Evolutionary conservation across 257 asterid genomes (phyloP).

Genomic region (Lycium barbarum): DNA sequence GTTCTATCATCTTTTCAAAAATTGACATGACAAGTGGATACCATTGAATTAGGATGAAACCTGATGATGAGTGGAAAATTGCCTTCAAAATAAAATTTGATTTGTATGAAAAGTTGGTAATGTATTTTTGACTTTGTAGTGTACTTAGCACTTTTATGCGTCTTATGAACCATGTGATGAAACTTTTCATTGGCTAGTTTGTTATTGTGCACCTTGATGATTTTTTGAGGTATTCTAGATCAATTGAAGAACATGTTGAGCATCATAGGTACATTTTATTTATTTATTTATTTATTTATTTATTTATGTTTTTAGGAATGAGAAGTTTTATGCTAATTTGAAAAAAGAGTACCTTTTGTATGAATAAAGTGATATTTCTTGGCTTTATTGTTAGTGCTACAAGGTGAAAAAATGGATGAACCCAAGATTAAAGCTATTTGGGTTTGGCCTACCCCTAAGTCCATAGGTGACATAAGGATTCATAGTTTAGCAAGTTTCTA

Average conservation of each 20-base stretch:
- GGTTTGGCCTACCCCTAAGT: neutral
- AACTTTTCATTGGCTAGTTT: neutral
- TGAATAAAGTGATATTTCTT: neutral
- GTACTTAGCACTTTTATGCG: neutral
- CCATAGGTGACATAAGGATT: neutral
- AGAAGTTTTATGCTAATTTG: neutral
- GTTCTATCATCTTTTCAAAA: neutral
- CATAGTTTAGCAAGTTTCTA: slow-evolving; percentile 17
- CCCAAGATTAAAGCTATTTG: neutral
- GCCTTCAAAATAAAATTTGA: neutral
- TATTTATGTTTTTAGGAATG: neutral
- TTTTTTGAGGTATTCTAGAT: neutral
- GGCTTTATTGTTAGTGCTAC: neutral
- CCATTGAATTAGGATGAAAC: neutral
- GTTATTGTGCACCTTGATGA: neutral
- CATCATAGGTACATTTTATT: neutral
- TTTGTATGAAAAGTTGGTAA: neutral
- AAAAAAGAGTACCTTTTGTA: neutral
- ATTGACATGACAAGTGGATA: neutral
- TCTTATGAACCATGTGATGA: neutral
- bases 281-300: no score
- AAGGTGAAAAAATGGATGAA: neutral
- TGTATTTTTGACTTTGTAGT: neutral
- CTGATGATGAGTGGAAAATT: neutral
- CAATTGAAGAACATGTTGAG: neutral